A percentile compares a stretch with the other conserved stretches of the same genome.
These are phyloP conservation scores for Backusella mclennaniae DNA, from an alignment of 192 early-diverging fungal species.

Conservation along the genomic window DNA sequence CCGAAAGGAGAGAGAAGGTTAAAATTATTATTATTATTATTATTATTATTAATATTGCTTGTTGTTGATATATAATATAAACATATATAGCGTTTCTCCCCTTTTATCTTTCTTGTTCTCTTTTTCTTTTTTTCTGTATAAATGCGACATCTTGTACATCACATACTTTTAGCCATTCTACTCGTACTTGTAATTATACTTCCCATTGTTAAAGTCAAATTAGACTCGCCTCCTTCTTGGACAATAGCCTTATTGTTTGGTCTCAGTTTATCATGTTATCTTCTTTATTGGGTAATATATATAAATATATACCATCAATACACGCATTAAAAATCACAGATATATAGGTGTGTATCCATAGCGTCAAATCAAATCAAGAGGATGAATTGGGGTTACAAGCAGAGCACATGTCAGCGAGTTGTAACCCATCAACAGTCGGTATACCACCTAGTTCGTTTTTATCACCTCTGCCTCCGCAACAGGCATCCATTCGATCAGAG, in stretches of 20 bases:
- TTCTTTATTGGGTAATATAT: conserved; percentile 1
- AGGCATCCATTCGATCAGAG: not conserved
- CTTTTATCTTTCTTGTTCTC: not conserved
- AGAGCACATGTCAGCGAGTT: not conserved
- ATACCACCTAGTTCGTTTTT: not conserved
- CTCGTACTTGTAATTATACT: not conserved
- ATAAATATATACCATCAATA: not conserved
- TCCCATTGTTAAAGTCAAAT: not conserved
- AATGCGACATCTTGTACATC: not conserved
- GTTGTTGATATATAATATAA: not conserved
- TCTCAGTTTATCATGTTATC: not conserved
- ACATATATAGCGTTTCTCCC: no score
- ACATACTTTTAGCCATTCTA: not conserved
- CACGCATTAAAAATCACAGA: not conserved
- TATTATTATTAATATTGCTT: no score
- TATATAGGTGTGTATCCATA: not conserved
- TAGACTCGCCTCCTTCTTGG: not conserved
- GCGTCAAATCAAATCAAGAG: not conserved
- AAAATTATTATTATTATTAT: no score
- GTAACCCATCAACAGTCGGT: not conserved
- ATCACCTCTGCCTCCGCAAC: not conserved
- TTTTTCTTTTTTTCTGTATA: not conserved
- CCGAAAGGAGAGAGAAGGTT: no score
- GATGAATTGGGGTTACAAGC: not conserved
- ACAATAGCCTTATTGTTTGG: conserved; percentile 1